Conservation (phyloP, 2,329 filamentous ascomycete genomes). For the Pestalotiopsis sp. region DNA sequence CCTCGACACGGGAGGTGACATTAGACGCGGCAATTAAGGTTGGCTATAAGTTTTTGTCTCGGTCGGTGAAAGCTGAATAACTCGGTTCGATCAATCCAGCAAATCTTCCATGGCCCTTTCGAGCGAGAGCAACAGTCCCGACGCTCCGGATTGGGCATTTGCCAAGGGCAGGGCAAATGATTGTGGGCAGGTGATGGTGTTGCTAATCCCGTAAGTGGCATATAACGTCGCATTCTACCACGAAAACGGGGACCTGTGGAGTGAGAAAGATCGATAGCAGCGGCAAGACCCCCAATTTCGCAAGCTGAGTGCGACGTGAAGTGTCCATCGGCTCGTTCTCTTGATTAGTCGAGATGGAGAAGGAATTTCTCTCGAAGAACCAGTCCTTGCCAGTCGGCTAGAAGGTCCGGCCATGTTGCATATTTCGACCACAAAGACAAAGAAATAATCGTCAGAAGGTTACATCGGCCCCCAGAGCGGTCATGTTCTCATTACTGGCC, state of each 20-base stretch:
- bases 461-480: neutral
- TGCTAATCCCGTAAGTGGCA: neutral
- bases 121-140: neutral
- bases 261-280: constrained; percentile 1
- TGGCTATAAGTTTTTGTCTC: neutral
- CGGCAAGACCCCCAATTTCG: neutral
- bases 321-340: neutral
- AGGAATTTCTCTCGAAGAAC: neutral
- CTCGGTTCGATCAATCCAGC: neutral
- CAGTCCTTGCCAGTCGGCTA: neutral
- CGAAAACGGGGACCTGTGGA: neutral
- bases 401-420: neutral
- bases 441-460: constrained; percentile 1
- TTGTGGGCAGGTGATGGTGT: neutral
- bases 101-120: neutral
- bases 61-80: neutral
- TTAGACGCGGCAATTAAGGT: neutral
- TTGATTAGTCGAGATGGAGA: constrained; percentile 2
- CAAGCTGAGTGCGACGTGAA: neutral
- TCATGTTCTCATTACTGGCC: neutral
- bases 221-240: constrained; percentile 1
- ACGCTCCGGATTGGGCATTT: neutral
- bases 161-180: neutral
- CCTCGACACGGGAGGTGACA: neutral
- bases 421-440: neutral